Conservation (phyloP, 2,329 filamentous ascomycete genomes). For the Penicillium digitatum region DNA sequence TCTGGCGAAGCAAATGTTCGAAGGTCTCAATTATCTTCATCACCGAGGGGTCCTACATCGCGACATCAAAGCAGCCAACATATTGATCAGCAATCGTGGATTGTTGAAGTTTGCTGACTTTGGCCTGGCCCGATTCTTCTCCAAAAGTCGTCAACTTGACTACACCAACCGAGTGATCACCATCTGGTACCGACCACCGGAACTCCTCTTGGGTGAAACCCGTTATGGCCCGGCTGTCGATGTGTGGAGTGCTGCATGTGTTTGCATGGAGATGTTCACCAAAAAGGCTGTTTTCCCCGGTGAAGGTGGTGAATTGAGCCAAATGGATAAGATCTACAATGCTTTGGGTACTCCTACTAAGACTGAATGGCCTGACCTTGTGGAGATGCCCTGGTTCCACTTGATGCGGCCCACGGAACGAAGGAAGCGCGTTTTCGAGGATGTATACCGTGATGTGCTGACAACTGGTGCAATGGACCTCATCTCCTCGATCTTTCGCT, state of each 20-base stretch:
- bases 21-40: constrained; percentile 90
- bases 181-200: constrained; percentile 93
- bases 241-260: constrained; percentile 95
- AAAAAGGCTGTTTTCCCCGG: constrained; percentile 91
- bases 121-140: constrained; percentile 91
- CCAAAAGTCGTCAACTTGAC: constrained; percentile 84
- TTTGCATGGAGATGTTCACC: constrained; percentile 94
- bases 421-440: constrained; percentile 70
- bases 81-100: constrained; percentile 84
- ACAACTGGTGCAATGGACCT: constrained; percentile 79
- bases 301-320: constrained; percentile 90
- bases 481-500: constrained; percentile 78
- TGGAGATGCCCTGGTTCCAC: constrained; percentile 97
- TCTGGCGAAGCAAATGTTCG: constrained; percentile 85
- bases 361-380: constrained; percentile 78
- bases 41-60: constrained; percentile 89
- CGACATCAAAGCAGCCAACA: constrained; percentile 98
- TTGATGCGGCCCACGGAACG: constrained; percentile 74
- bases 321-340: constrained; percentile 94
- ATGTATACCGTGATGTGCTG: constrained; percentile 74
- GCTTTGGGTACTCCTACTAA: constrained; percentile 83
- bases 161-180: constrained; percentile 99
- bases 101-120: constrained; percentile 93
- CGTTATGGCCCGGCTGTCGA: constrained; percentile 86
- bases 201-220: constrained; percentile 85